Base-by-base conservation (phyloP, 352 stramenopile genomes). In the Phytopythium montanum region DNA sequence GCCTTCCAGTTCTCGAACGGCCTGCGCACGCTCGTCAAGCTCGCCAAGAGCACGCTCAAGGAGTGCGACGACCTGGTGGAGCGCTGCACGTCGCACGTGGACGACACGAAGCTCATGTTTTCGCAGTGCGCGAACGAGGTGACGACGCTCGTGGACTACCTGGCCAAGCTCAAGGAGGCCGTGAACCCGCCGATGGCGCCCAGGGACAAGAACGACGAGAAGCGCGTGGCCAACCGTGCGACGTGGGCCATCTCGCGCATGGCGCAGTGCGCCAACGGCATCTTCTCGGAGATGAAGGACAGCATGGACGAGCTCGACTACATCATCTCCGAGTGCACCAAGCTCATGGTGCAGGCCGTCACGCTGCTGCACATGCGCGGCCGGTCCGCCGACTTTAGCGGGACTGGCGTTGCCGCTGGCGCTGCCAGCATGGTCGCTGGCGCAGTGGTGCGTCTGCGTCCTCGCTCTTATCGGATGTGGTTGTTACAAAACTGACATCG, bases 341-440 rank as follows among this genome's bases (percentile, higher is more conserved):
- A 91, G 70, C 72, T 95, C 13, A 91, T 95, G 76, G 84, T 94
- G 26, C 79, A 94, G 62, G 75, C 81, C n/a, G 89, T 95, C 49
- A 95, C 86, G 51, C 58, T 95, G 62, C 64, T 95, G 56, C 86
- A 95, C 61, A 76, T 93, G 70, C 82, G 85, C 59, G 79, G 73
- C 23, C 69, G 79, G 9, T 94, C 86, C 7, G 80, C 81, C 5
- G 86, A 95, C 56, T 95, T 95, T 56, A 95, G 86, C 42, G 86
- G 86, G 54, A 94, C 86, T 12, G 86, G 86, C 14, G 85, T 95
- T 25, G 86, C 86, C 8, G 86, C 83, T 8, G 86, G 86, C 12
- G 86, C 86, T 2, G 86, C 86, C 5, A 82, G 82, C 34, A 68
- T 95, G 14, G 83, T 95, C n/a, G 86, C 86, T 25, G 86, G 86